These are phyloP conservation scores for Huntiella bhutanensis DNA, from an alignment of 2,329 filamentous ascomycete species.

Conservation along the genomic window DNA sequence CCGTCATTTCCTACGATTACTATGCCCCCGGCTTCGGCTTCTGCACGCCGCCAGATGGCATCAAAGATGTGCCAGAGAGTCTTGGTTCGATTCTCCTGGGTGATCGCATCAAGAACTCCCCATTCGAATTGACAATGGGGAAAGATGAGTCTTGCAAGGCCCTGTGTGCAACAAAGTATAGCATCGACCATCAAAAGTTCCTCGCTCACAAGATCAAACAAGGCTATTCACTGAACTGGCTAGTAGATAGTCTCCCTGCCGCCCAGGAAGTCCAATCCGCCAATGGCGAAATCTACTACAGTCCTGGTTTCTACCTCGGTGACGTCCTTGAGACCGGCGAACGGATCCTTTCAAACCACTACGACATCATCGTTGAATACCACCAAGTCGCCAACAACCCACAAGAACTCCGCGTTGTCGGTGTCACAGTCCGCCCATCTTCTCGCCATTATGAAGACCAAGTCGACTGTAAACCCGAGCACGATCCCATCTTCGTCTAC, in stretches of 20 bases:
- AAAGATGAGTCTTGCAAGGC: slow-evolving; percentile 74
- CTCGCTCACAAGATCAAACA: slow-evolving; percentile 67
- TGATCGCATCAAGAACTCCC: slow-evolving; percentile 92
- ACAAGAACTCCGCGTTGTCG: slow-evolving; percentile 70
- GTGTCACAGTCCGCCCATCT: slow-evolving; percentile 69
- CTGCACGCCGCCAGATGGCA: slow-evolving; percentile 60
- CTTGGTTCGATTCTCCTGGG: slow-evolving; percentile 93
- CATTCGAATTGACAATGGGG: slow-evolving; percentile 74
- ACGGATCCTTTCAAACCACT: slow-evolving; percentile 72
- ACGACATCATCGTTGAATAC: slow-evolving; percentile 84
- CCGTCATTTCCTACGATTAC: slow-evolving; percentile 93
- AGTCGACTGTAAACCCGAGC: slow-evolving; percentile 42
- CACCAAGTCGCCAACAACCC: slow-evolving; percentile 49
- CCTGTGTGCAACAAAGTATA: slow-evolving; percentile 50
- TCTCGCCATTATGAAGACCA: slow-evolving; percentile 44
- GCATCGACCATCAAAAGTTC: slow-evolving; percentile 50
- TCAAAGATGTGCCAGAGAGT: slow-evolving; percentile 59
- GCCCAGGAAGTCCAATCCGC: slow-evolving; percentile 59
- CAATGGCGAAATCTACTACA: slow-evolving; percentile 67
- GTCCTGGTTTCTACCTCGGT: slow-evolving; percentile 74
- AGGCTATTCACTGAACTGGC: slow-evolving; percentile 85
- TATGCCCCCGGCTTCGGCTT: slow-evolving; percentile 79
- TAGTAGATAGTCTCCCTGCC: slow-evolving; percentile 84
- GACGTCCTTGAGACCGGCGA: slow-evolving; percentile 22
- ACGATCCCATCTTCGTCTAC: slow-evolving; percentile 42